Conservation (phyloP, 768 basidiomycete species). For the Suillus luteus region DNA sequence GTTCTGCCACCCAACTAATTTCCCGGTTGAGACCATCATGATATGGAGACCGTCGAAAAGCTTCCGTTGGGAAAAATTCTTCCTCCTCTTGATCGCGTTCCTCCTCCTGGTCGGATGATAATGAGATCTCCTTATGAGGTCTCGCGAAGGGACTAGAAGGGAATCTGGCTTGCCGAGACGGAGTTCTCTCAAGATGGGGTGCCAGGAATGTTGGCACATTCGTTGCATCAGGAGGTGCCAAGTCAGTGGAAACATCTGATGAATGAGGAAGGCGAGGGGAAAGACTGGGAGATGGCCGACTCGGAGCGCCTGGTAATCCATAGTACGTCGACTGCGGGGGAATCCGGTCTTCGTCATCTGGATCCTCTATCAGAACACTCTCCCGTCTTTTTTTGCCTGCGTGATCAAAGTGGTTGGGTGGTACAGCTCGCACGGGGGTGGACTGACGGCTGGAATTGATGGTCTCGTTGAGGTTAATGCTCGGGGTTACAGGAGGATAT, state of each 20-base stretch:
- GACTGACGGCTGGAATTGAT: conserved; percentile 34
- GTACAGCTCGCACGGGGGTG: conserved; percentile 35
- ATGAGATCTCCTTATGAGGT: conserved; percentile 63
- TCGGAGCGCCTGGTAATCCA: conserved; percentile 45
- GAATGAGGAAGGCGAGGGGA: conserved; percentile 46
- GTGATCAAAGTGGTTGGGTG: conserved; percentile 40
- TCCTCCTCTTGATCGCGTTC: conserved; percentile 59
- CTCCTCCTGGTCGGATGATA: conserved; percentile 54
- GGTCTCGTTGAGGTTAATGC: conserved; percentile 32
- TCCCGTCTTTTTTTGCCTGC: conserved; percentile 47
- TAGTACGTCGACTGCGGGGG: conserved; percentile 41
- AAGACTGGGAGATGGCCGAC: conserved; percentile 35
- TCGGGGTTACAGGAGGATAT: conserved; percentile 29
- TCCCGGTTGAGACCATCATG: conserved; percentile 53
- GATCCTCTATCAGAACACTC: conserved; percentile 70
- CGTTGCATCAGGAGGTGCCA: conserved; percentile 39
- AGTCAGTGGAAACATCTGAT: conserved; percentile 54
- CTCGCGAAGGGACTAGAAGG: conserved; percentile 73
- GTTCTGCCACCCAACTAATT: conserved; percentile 78
- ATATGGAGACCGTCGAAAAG: conserved; percentile 51
- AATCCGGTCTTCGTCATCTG: conserved; percentile 54
- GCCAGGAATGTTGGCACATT: conserved; percentile 51
- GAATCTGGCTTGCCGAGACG: conserved; percentile 60
- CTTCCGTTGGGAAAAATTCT: conserved; percentile 64
- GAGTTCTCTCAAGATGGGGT: conserved; percentile 42